These are phyloP conservation scores for Solanum raphanifolium DNA, from an alignment of 257 asterid genomes.

Conservation along the genomic window DNA sequence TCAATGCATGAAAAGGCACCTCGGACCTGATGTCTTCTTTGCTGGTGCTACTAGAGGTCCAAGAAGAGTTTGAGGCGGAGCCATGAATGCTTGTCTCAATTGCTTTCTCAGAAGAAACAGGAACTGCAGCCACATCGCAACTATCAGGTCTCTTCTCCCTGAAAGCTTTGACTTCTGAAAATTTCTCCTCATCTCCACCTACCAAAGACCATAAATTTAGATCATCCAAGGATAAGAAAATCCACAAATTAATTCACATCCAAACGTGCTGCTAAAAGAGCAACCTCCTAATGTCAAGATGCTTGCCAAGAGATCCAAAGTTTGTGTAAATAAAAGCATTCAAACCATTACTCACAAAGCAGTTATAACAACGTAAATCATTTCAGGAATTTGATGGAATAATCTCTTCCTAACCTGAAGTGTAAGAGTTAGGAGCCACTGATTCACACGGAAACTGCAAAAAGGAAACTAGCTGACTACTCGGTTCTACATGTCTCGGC, in stretches of 20 bases:
- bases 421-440: not conserved
- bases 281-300: not conserved
- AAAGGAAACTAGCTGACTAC: slow-evolving; percentile 15
- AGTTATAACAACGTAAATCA: not conserved
- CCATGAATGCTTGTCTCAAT: slow-evolving; percentile 4
- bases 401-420: slow-evolving; percentile 18
- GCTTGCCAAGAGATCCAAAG: not conserved
- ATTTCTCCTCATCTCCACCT: slow-evolving; percentile 15
- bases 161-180: slow-evolving; percentile 1
- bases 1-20: slow-evolving; percentile 11
- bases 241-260: not conserved
- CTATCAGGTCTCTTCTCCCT: slow-evolving; percentile 7
- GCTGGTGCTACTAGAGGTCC: slow-evolving; percentile 19
- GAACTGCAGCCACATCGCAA: slow-evolving; percentile 10
- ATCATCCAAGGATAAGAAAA: not conserved
- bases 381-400: not conserved
- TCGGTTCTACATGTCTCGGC: slow-evolving; percentile 26
- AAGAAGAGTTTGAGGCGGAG: slow-evolving; percentile 18
- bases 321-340: not conserved
- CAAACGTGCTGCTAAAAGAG: not conserved
- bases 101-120: slow-evolving; percentile 7
- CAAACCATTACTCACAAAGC: not conserved
- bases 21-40: slow-evolving; percentile 22
- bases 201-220: not conserved
- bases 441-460: slow-evolving; percentile 25